Evolutionary conservation across 1,139 yeast species (phyloP), one percentile per base, ranked within the genome.

Genomic region (Debaryomyces sp.): DNA sequence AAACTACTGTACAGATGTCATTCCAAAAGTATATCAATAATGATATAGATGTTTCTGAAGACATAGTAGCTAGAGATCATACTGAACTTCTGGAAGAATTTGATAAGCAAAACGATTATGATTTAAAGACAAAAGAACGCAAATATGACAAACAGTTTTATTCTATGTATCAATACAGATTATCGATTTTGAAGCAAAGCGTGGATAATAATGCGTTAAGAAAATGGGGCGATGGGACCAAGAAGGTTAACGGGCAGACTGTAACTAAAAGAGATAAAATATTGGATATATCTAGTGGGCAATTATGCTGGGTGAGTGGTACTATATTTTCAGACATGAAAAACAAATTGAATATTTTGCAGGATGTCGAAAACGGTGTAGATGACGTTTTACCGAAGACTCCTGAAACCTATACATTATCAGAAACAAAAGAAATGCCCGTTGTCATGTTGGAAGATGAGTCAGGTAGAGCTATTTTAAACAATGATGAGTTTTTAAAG

Each of bases 361-460:
- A 83, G 44, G 98, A 94, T 55, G 94, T 92, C 13, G 84, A 88
- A 40, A 80, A 70, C 15, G 82, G 81, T 13, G 65, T 67, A 33
- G 85, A 81, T 56, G 85, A 81, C 41, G 77, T 77, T 29, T 64
- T 81, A 41, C 82, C 82, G 1, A 55, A 56, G 65, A 59, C 50
- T 5, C 73, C 73, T 0, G 51, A 48, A 6, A 60, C 65, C 12
- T 77, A 77, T 52, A 54, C 65, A n/a, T 40, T 37, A 7, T 24
- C 35, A 2, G 65, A 58, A 13, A 59, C 54, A 2, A 60, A 60
- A 1, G 62, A 57, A 5, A 51, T 53, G 38, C 80, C 77, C 1
- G 73, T 84, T 18, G 89, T 89, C 21, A 82, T 86, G 85, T 65
- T 95, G 40, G 99, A 94, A 65, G 99, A 95, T 66, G 98, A 92